These are phyloP conservation scores for Elaeagnus macrophylla DNA, from an alignment of 306 rosid genomes.

Conservation along the genomic window DNA sequence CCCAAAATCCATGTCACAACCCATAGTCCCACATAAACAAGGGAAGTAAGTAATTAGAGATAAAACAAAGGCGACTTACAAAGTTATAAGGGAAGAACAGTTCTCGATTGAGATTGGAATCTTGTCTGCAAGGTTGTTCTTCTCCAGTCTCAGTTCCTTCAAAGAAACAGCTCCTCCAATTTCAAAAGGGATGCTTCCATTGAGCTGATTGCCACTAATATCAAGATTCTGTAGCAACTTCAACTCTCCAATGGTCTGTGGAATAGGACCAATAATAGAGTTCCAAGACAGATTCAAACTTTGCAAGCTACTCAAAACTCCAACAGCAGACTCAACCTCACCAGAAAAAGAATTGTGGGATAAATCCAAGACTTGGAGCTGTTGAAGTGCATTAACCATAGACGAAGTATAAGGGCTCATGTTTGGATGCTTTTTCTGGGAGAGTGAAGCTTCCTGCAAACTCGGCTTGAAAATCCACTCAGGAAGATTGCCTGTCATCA, in stretches of 20 bases:
- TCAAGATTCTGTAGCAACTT: slow-evolving; percentile 54
- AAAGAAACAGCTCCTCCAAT: slow-evolving; percentile 56
- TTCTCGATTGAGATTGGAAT: slow-evolving; percentile 65
- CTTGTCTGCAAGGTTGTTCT: slow-evolving; percentile 54
- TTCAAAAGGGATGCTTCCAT: slow-evolving; percentile 68
- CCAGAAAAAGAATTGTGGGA: slow-evolving; percentile 73
- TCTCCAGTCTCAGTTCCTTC: slow-evolving; percentile 57
- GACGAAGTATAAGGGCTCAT: slow-evolving; percentile 21
- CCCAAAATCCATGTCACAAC: not conserved
- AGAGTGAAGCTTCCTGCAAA: slow-evolving; percentile 41
- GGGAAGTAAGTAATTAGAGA: slow-evolving; percentile 2
- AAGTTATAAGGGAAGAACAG: slow-evolving; percentile 56
- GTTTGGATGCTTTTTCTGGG: slow-evolving; percentile 29
- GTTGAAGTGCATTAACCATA: slow-evolving; percentile 34
- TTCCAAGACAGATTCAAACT: slow-evolving; percentile 58
- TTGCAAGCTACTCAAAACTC: slow-evolving; percentile 52
- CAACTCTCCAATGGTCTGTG: slow-evolving; percentile 51
- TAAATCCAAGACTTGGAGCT: slow-evolving; percentile 65
- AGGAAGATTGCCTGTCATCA: slow-evolving; percentile 65
- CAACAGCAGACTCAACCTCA: slow-evolving; percentile 46
- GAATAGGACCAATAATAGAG: slow-evolving; percentile 64
- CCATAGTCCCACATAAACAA: not conserved
- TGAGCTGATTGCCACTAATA: slow-evolving; percentile 60
- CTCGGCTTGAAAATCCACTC: slow-evolving; percentile 61
- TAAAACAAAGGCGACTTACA: slow-evolving; percentile 54